Base-by-base conservation (phyloP, 2,329 filamentous ascomycete genomes). In the Beauveria sp. region DNA sequence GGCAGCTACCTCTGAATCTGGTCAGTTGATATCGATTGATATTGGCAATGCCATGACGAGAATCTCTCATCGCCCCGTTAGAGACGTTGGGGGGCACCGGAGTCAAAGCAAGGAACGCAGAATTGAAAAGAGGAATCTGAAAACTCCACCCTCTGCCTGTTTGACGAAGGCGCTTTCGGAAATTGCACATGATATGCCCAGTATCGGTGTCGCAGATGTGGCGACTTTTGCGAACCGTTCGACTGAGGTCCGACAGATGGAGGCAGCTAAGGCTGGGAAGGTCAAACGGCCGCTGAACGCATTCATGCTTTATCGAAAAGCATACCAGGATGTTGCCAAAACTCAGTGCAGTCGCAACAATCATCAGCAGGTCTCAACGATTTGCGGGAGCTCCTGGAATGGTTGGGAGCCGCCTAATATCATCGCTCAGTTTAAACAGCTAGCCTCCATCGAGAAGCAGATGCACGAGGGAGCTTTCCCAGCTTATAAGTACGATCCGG, bases 241-340 rank as follows among this genome's bases (percentile, higher is more conserved):
- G 10, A 75, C 79, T 2, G 87, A 90, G 62, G 81, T 81, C 7
- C 84, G 93, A 62, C 80, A 79, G 54, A 76, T 79, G 60, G 92
- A 85, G 49, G 83, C 84, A 68, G 83, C 86, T 62, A 91, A 87
- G 68, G 78, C 86, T 42, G 90, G 90, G 28, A 92, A 93, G 72
- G 83, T 98, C 67, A 91, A 93, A 69, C 83, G 95, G 34, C 93
- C 95, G 3, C 96, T 97, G 88, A 99, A 99, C 74, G 93, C 91
- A 1, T 99, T 98, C 78, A 96, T 99, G 89, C 80, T 99, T 56
- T 99, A 99, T 74, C 88, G 95, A 48, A 96, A 95, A 66, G 91
- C 91, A 7, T 97, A 91, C 71, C 90, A 96, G 64, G 90, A 95
- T 64, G 83, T 92, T 38, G 91, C 90, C 63, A 96, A 96, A 74